Conservation (phyloP, 2,329 filamentous ascomycete species). For the Geosmithia morbida region DNA sequence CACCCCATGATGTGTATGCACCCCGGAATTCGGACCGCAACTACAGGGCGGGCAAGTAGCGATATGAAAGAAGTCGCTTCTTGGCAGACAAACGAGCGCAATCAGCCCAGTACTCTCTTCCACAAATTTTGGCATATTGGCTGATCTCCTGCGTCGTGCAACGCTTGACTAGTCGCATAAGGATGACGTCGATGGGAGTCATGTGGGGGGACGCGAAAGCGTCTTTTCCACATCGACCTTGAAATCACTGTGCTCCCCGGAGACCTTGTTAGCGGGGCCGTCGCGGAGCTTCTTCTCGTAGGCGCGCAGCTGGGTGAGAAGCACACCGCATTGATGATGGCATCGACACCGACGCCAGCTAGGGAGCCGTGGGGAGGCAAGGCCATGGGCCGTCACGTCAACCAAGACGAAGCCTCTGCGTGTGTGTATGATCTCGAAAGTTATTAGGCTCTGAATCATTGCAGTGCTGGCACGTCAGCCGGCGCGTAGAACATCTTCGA, state of each 20-base stretch:
- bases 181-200: slow-evolving; percentile 22
- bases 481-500: slow-evolving; percentile 29
- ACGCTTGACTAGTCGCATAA: slow-evolving; percentile 17
- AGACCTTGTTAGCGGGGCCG: slow-evolving; percentile 13
- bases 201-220: slow-evolving; percentile 25
- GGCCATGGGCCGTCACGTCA: slow-evolving; percentile 24
- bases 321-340: slow-evolving; percentile 30
- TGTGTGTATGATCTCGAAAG: slow-evolving; percentile 22
- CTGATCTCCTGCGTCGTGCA: slow-evolving; percentile 13
- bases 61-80: too few relatives aligned
- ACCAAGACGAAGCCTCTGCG: slow-evolving; percentile 37
- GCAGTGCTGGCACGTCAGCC: slow-evolving; percentile 39
- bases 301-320: slow-evolving; percentile 29
- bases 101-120: slow-evolving; percentile 32
- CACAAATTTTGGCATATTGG: slow-evolving; percentile 9
- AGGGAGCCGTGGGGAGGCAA: slow-evolving; percentile 27
- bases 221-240: slow-evolving; percentile 22
- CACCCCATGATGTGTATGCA: slow-evolving; percentile 14
- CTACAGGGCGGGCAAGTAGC: too few relatives aligned
- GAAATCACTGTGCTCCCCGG: slow-evolving; percentile 19
- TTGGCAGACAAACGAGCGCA: slow-evolving; percentile 28
- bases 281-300: slow-evolving; percentile 19
- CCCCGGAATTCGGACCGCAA: too few relatives aligned
- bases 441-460: slow-evolving; percentile 32
- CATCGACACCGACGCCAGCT: slow-evolving; percentile 29